Evolutionary conservation across 805 yeast genomes (phyloP).

Genomic region (Candida wancherniae): DNA sequence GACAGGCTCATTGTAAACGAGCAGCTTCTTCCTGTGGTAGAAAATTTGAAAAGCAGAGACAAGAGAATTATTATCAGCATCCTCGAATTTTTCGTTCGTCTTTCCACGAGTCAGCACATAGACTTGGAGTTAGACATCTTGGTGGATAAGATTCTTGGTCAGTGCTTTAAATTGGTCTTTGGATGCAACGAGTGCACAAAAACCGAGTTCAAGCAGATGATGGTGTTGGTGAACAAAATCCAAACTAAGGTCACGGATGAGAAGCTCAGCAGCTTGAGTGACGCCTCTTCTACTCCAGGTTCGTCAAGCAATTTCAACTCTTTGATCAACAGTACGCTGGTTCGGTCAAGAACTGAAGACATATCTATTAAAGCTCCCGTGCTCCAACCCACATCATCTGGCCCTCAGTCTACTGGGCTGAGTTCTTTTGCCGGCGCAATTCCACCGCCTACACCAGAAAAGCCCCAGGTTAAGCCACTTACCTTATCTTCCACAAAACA

Average conservation of each 20-base stretch:
- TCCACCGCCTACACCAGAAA: too few species aligned
- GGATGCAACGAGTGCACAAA: conserved; percentile 36
- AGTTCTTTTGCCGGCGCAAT: too few species aligned
- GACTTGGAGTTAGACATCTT: conserved; percentile 12
- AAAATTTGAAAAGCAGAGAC: conserved; percentile 72
- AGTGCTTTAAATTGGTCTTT: conserved; percentile 26
- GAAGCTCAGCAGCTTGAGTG: conserved; percentile 8
- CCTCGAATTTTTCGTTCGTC: conserved; percentile 44
- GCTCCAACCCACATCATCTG: conserved; percentile 8
- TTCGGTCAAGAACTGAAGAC: conserved; percentile 21
- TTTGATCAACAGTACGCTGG: conserved; percentile 26
- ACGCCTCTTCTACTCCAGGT: conserved; percentile 2
- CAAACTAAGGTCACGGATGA: conserved; percentile 6
- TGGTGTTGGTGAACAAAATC: conserved; percentile 12
- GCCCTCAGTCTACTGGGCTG: too few species aligned
- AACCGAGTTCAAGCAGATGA: conserved; percentile 28
- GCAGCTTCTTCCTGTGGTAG: conserved; percentile 73
- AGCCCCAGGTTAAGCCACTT: conserved; percentile 4
- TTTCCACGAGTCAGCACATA: conserved; percentile 40
- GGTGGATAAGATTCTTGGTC: conserved; percentile 13
- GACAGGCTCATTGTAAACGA: conserved; percentile 72
- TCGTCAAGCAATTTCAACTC: conserved; percentile 22
- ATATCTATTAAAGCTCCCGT: conserved; percentile 21
- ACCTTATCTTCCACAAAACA: conserved; percentile 6
- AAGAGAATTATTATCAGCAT: conserved; percentile 54